phyloP scores from a whole-genome alignment of 1,139 yeast genomes.

The Pneumocystis oryctolagi region DNA sequence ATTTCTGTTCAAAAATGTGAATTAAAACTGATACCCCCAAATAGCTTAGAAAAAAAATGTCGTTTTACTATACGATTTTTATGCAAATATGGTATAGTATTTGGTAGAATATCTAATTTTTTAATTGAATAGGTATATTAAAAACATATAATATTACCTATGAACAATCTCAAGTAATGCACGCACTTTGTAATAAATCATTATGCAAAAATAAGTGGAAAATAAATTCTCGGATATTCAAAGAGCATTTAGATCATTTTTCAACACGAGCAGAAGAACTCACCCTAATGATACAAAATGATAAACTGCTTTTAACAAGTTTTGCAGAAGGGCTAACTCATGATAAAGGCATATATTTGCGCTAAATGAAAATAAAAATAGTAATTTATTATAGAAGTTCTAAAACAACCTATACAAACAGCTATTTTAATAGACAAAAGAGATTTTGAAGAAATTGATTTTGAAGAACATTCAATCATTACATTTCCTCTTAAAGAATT shows the following conservation, averaged over 20 bases:
- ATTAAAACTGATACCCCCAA: conserved; percentile 11
- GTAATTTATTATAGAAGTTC: conserved; percentile 15
- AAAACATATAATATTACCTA: conserved; percentile 20
- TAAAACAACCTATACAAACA: conserved; percentile 23
- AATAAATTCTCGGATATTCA: conserved; percentile 18
- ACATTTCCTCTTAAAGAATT: conserved; percentile 23
- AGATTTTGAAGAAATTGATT: conserved; percentile 19
- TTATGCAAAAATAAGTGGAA: conserved; percentile 16
- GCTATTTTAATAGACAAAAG: conserved; percentile 16
- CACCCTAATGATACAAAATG: conserved; percentile 16
- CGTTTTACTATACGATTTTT: conserved; percentile 11
- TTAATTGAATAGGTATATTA: conserved; percentile 15
- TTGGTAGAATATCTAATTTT: neutral
- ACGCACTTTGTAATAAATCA: conserved; percentile 16
- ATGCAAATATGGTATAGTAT: conserved; percentile 11
- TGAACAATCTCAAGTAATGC: conserved; percentile 17
- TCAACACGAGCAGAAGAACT: conserved; percentile 22
- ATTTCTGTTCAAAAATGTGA: conserved; percentile 15
- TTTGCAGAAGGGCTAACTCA: conserved; percentile 19
- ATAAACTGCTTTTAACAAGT: conserved; percentile 17
- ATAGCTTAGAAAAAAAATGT: conserved; percentile 7
- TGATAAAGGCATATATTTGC: neutral
- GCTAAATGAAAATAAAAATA: neutral
- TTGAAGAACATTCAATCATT: conserved; percentile 16
- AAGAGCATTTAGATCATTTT: conserved; percentile 21